Evolutionary conservation across 106 monocot genomes (phyloP), one percentile per base, ranked within the genome.

Genomic region (Gastrodia elata): DNA sequence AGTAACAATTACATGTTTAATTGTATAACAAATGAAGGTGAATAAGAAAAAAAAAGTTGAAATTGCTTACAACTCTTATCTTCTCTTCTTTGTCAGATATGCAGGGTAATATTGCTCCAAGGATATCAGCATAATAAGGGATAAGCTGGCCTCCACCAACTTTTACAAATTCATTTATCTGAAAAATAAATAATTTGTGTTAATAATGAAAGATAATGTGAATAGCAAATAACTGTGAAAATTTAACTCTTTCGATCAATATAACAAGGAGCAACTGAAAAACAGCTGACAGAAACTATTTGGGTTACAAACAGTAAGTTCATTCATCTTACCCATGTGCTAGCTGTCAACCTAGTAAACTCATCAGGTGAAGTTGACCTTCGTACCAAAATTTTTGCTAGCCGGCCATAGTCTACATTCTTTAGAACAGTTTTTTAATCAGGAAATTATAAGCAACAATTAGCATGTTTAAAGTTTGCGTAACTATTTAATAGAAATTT

Each of bases 381-480:
- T 35, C 80, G 86, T 27, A 99, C 93, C 80, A 99, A 83, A 83
- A 99, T 99, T 84, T 99, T 91, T 87, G 93, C 91, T 93, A 99
- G 89, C 30, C 98, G 90, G 68, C 98, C 98, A 91, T 91, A 99
- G 85, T 99, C 98, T 87, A 99, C 98, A 91, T 83, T 91, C 98
- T 99, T 90, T 71, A 91, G 33, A 81, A 24, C 16, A 82, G 36
- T 13, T 64, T 11, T 42, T 30, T 9, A 58, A 58, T 78, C 58
- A 78, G 71, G 39, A 78, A 67, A 61, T 32, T 8, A 61, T 67
- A 67, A 67, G 37, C 34, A 36, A 38, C 32, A 30, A 32, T 22
- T n/a, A n/a, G n/a, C n/a, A n/a, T 44, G 10, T 11, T 2, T 15
- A 40, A 46, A 46, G 46, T 14, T 46, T 46, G 46, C 46, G 18